Percentiles rank a stretch among this genome's conserved stretches.
These are phyloP conservation scores for Zopfia rhizophila DNA, from an alignment of 2,329 filamentous ascomycete species.

Conservation along the genomic window DNA sequence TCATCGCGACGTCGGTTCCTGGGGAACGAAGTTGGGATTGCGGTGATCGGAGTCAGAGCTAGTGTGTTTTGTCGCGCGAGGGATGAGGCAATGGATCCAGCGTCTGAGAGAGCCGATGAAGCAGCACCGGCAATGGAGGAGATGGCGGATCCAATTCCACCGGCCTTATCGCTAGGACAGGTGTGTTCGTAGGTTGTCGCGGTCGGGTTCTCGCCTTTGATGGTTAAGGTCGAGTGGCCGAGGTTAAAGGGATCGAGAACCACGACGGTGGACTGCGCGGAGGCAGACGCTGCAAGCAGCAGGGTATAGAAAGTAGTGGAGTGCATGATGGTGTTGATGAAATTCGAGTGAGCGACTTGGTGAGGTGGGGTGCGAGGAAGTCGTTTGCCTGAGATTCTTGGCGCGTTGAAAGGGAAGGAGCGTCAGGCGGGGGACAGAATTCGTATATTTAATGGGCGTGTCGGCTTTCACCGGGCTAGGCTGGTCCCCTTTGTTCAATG, in stretches of 20 bases:
- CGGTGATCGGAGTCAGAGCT: too few species aligned
- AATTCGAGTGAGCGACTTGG: background rate
- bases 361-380: too few species aligned
- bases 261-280: slow-evolving; percentile 30
- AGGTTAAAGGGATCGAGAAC: slow-evolving; percentile 28
- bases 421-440: too few species aligned
- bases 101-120: background rate
- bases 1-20: slow-evolving; percentile 32
- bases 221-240: slow-evolving; percentile 27
- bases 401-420: too few species aligned
- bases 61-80: too few species aligned
- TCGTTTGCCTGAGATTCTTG: too few species aligned
- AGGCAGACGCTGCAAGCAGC: slow-evolving; percentile 28
- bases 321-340: slow-evolving; percentile 25
- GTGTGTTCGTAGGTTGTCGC: slow-evolving; percentile 35
- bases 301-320: slow-evolving; percentile 25
- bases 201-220: slow-evolving; percentile 30
- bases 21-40: too few species aligned
- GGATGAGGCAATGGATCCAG: too few species aligned
- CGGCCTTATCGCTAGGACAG: slow-evolving; percentile 26
- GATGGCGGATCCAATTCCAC: slow-evolving; percentile 3
- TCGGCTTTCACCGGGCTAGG: too few species aligned
- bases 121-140: background rate
- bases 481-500: too few species aligned
- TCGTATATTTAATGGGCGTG: too few species aligned